Conservation (phyloP, 2,329 filamentous ascomycete species). For the Pseudophaeomoniella oleicola region DNA sequence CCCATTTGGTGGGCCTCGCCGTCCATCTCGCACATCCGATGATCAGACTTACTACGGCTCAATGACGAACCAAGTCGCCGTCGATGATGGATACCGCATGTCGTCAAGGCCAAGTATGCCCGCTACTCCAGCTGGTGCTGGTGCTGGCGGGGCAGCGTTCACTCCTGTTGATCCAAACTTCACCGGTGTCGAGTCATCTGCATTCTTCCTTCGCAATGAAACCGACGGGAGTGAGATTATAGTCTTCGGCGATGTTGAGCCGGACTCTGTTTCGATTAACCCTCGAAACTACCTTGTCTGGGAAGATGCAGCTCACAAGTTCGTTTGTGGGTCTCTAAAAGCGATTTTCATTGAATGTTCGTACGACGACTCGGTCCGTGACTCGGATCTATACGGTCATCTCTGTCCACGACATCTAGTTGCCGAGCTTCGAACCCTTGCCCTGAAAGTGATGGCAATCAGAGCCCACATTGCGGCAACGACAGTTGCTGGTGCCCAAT, state of each 20-base stretch:
- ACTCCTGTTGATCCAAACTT: conserved; percentile 22
- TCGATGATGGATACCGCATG: conserved; percentile 2
- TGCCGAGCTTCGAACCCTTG: conserved; percentile 60
- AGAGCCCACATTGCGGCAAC: not conserved
- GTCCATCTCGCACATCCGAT: conserved; percentile 17
- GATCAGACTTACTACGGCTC: conserved; percentile 15
- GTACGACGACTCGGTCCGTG: conserved; percentile 66
- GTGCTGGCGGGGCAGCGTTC: conserved; percentile 12
- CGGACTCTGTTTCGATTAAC: conserved; percentile 67
- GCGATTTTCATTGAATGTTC: conserved; percentile 95
- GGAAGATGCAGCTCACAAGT: conserved; percentile 76
- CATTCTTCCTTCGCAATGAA: conserved; percentile 78
- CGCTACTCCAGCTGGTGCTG: conserved; percentile 5
- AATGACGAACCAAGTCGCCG: not conserved
- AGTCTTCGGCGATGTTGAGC: conserved; percentile 91
- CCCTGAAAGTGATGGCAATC: conserved; percentile 16
- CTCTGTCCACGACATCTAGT: conserved; percentile 71
- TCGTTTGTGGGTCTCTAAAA: conserved; percentile 54
- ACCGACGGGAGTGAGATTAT: conserved; percentile 61
- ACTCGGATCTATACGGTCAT: conserved; percentile 75
- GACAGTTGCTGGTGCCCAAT: not conserved
- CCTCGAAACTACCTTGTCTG: conserved; percentile 75
- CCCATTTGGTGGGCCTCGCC: conserved; percentile 31
- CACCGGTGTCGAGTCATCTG: conserved; percentile 56
- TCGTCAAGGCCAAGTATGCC: not conserved